Base-by-base conservation (phyloP, 441 rosid genomes). In the Arabidopsis lyrata region DNA sequence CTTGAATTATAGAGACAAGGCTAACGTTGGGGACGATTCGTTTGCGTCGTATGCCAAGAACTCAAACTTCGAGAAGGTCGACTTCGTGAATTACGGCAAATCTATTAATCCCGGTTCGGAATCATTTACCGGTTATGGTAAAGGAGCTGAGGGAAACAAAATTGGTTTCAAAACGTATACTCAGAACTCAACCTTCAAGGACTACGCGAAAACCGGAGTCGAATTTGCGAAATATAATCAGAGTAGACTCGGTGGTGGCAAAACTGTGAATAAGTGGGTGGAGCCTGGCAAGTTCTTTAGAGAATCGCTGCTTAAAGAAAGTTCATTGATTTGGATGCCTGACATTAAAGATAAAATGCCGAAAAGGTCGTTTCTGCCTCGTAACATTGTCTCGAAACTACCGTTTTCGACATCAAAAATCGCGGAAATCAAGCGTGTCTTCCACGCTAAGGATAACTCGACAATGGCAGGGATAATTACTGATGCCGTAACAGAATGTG, bases 261-360 rank as follows among this genome's bases (percentile, higher is more conserved):
- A 72, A 76, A 68, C 47, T 10, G 90, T 86, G 41, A 95, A 86
- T 81, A 84, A 59, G 66, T 91, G 99, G 99, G 84, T 90, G 1
- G 99, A 96, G 62, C 96, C 97, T 42, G 99, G 99, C 13, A 96
- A 96, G 75, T 96, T 96, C 85, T 96, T 96, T 45, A 80, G 99
- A 18, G 97, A 93, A 70, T 69, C 86, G 3, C 70, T 78, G 79
- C 77, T 93, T 66, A 91, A 88, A 78, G 77, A 76, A 59, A 97
- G 99, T 20, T 84, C 78, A 0, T 82, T 86, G 64, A 85, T 95
- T 87, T 86, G 94, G 6, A 86, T 95, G 97, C 99, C 99, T 63
- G 95, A 95, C 73, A 88, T 95, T 49, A 78, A 63, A 29, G 99
- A 95, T 82, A 95, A 90, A 84, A 90, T 95, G 99, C 99, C 99